Conservation (phyloP, 2,329 filamentous ascomycete species). For the Alternaria sp. region DNA sequence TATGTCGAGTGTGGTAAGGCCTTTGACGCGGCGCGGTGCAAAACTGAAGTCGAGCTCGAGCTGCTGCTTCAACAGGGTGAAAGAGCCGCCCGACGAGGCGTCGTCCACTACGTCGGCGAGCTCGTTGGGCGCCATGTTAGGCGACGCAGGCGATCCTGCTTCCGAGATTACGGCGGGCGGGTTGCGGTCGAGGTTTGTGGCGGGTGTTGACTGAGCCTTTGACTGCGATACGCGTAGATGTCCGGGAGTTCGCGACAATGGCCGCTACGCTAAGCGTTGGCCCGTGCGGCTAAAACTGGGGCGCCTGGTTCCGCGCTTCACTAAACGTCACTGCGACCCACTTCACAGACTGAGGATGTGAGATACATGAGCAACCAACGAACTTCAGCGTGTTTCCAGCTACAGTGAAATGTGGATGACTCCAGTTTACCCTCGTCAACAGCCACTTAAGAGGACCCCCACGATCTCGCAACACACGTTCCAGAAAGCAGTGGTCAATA, state of each 20-base stretch:
- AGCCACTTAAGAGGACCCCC: neutral
- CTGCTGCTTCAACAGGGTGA: slow-evolving; percentile 79
- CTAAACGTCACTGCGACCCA: slow-evolving; percentile 9
- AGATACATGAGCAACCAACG: neutral
- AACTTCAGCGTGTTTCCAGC: neutral
- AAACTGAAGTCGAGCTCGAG: slow-evolving; percentile 93
- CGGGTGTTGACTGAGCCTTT: slow-evolving; percentile 3
- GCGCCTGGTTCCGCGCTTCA: slow-evolving; percentile 13
- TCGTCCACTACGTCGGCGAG: slow-evolving; percentile 42
- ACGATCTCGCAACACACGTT: neutral
- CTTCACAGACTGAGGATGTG: neutral
- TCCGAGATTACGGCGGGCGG: slow-evolving; percentile 19
- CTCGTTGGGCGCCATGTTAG: slow-evolving; percentile 42
- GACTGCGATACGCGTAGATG: slow-evolving; percentile 16
- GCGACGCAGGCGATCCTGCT: slow-evolving; percentile 41
- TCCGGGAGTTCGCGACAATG: slow-evolving; percentile 19
- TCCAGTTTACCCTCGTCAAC: too few relatives aligned
- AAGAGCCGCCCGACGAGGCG: slow-evolving; percentile 48
- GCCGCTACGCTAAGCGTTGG: slow-evolving; percentile 10
- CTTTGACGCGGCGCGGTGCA: slow-evolving; percentile 74
- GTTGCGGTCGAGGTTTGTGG: slow-evolving; percentile 10
- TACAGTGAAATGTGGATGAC: neutral
- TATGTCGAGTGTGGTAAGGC: slow-evolving; percentile 82
- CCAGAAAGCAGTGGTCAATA: too few relatives aligned
- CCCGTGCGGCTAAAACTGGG: slow-evolving; percentile 6